Evolutionary conservation across 192 early-diverging fungal species (phyloP).

Genomic region (Backusella parvicylindrica): DNA sequence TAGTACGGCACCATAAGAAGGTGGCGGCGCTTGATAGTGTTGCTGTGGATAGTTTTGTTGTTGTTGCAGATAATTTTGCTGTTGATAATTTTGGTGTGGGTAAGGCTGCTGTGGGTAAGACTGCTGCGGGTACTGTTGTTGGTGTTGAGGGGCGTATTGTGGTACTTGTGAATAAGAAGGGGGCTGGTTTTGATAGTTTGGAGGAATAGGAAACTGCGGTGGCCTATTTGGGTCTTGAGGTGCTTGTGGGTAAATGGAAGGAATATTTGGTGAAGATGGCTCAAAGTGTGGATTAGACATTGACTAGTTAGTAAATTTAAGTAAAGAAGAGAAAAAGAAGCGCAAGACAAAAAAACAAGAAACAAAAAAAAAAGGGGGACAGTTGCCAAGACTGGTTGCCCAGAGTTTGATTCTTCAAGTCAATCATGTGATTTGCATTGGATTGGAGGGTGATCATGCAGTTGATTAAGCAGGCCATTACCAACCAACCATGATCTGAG

Average conservation of each 20-base stretch:
- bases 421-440: not conserved
- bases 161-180: not conserved
- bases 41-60: not conserved
- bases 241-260: not conserved
- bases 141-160: not conserved
- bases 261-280: not conserved
- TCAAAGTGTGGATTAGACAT: slow-evolving; percentile 2
- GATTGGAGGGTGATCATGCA: not conserved
- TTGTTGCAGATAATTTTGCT: not conserved
- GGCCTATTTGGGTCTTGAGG: not conserved
- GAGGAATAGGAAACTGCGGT: not conserved
- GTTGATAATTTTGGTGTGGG: not conserved
- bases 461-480: not conserved
- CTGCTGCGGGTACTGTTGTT: not conserved
- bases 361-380: not conserved
- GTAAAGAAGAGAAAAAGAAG: not conserved
- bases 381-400: not conserved
- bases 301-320: not conserved
- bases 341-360: not conserved
- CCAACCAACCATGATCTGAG: not conserved
- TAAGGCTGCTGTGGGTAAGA: not conserved
- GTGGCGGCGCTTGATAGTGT: not conserved
- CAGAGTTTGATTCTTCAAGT: not conserved
- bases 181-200: not conserved
- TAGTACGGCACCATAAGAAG: not conserved